Evolutionary conservation across 2,329 filamentous ascomycete species (phyloP), one percentile per base, ranked within the genome.

Genomic region (Aaosphaeria arxii): DNA sequence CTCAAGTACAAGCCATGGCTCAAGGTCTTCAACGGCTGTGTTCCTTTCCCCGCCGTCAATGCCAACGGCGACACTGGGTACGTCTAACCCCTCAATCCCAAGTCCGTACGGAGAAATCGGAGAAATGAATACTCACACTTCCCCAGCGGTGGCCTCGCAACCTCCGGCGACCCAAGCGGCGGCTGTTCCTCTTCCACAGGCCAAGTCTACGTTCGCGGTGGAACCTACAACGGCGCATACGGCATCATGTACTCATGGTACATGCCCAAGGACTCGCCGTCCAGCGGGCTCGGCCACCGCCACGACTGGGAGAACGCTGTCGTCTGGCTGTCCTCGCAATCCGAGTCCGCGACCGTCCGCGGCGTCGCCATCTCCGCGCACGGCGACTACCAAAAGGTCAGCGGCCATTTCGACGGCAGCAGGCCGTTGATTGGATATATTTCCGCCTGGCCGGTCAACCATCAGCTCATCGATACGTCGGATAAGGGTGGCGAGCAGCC

Each of bases 41-140:
- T 85, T 6, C 81, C 82, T 0, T 86, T 83, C 58, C 82, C 82
- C 0, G 82, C 78, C 1, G 82, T 86, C 1, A 78, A 86, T 52
- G 73, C 74, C 0, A 63, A 69, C 0, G 83, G 83, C 2, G 74
- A 85, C 55, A 84, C 78, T 11, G 72, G 75, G 82, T 84, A 63
- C 50, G 71, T 56, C 7, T 31, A 7, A 7, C 24, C 29, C 30
- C 33, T 36, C n/a, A 9, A 9, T 36, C 4, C n/a, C n/a, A 9
- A 36, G 11, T 42, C 11, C 29, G 33, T 35, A 9, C 42, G 6
- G 11, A 28, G 6, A 30, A n/a, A 33, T 6, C 17, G 24, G 9
- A 9, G 24, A 40, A 9, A 36, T 40, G 39, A 40, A 17, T 9
- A 24, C 39, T 40, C 42, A 35, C 48, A 39, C 52, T 30, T 9